Base-by-base conservation (phyloP, 345 rosid genomes). In the Eucalyptus curtisii region DNA sequence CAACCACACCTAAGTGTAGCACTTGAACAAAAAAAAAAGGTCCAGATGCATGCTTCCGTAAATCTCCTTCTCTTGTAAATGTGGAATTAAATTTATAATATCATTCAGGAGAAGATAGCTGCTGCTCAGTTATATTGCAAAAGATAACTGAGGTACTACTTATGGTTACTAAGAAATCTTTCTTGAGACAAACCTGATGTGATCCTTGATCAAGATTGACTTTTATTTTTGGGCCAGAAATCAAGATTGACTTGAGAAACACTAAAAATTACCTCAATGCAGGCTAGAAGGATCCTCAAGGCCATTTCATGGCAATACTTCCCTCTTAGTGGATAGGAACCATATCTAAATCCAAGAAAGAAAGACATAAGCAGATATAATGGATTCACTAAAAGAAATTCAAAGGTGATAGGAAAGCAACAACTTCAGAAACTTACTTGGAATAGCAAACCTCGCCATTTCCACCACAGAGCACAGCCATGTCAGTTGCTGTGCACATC, bases 221-320 rank as follows among this genome's bases (percentile, higher is more conserved):
- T 6, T 76, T 22, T 40, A 40, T 40, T 40, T 76, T 40, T 40
- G 45, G 27, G 27, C 47, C 84, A 76, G 27, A 76, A 25, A 76
- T 76, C 84, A 11, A 40, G 84, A 40, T 20, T 76, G 84, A 76
- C 84, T 37, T 19, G 44, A 49, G 45, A 86, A 48, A 30, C 42
- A 76, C 11, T 64, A 68, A 84, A 47, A 37, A 40, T 37, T 93
- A 98, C 99, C 99, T 98, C 99, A 89, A 98, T 97, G 91, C 97
- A 93, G 88, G 99, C 97, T 53, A 98, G 97, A 50, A 98, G 98
- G 91, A 98, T 96, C 92, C 99, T 95, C 93, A 98, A 92, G 91
- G 99, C 99, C 99, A 98, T 97, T 93, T 98, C 99, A 31, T 98
- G 99, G 90, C 99, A 96, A 87, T 98, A 97, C 93, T 98, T 98